These are phyloP conservation scores for Hortaea sp. DNA, from an alignment of 2,329 filamentous ascomycete genomes.

Conservation along the genomic window DNA sequence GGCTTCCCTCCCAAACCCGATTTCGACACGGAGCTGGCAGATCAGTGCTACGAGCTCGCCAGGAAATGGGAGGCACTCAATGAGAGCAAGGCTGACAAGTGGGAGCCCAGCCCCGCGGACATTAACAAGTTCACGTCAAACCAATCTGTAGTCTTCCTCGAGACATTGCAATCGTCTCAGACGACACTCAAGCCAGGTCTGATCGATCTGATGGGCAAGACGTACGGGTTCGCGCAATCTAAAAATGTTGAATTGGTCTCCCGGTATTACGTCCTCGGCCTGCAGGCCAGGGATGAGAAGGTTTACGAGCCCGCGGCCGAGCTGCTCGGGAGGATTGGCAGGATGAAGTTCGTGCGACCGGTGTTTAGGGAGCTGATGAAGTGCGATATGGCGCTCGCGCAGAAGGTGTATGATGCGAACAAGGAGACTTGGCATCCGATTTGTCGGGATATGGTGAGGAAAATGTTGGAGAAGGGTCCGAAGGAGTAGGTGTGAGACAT, in stretches of 20 bases:
- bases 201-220: conserved; percentile 60
- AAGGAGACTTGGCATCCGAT: conserved; percentile 94
- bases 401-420: conserved; percentile 77
- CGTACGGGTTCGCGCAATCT: conserved; percentile 64
- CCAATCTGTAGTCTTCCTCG: conserved; percentile 85
- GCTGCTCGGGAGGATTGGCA: conserved; percentile 69
- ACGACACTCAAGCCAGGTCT: conserved; percentile 54
- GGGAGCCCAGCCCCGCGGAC: conserved; percentile 58
- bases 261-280: conserved; percentile 68
- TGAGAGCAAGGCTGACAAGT: conserved; percentile 22
- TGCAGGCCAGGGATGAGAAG: conserved; percentile 60
- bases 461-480: conserved; percentile 33
- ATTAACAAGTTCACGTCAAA: conserved; percentile 69
- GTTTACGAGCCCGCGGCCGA: conserved; percentile 63
- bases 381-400: conserved; percentile 62
- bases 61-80: conserved; percentile 62
- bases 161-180: conserved; percentile 60
- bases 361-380: conserved; percentile 68
- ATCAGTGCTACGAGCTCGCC: conserved; percentile 73
- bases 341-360: conserved; percentile 95
- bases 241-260: conserved; percentile 79
- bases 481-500: neutral
- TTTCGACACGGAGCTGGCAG: conserved; percentile 80
- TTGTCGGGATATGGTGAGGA: conserved; percentile 75
- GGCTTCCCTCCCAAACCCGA: conserved; percentile 82